Evolutionary conservation across 768 basidiomycete genomes (phyloP), one percentile per base, ranked within the genome.

Genomic region (Trametes elegans): DNA sequence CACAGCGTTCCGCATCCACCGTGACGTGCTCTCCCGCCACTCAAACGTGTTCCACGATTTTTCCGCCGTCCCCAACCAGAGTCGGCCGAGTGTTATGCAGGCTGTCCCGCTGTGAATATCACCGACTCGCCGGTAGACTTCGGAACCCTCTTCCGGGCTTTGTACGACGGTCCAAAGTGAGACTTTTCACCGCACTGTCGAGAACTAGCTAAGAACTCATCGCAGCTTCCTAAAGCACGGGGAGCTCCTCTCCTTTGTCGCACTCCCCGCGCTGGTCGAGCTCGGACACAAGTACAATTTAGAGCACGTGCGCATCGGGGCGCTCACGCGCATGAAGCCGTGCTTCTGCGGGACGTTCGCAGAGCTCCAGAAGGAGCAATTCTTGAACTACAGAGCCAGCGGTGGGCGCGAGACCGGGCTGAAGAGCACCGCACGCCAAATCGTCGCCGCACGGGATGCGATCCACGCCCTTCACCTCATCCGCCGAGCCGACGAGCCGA

Each of bases 11-110:
- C 51, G 60, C 38, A 46, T 61, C 3, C 55, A 64, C 29, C 49
- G 54, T 8, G 38, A 57, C 16, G 41, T 64, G 11, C 55, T 64
- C 13, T 28, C 63, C 2, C 53, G 53, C 19, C 49, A 62, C 47
- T 64, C 63, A 3, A 9, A 38, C 5, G 55, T 62, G 3, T 59
- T 64, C 35, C 18, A 34, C 7, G 57, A 64, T 24, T 24, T 62
- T 64, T 62, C 42, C 42, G 36, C 7, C 14, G 57, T 18, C 45
- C 55, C 6, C 51, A 57, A 19, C 53, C 53, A 4, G 27, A 31
- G 11, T 19, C 6, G 11, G 35, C 14, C 2, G 34, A 38, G 7
- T 11, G 7, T 7, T 10, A 44, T 3, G 60, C 58, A 8, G 53
- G 35, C 5, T 62, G 57, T 27, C 50, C 60, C 11, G 45, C 55